Evolutionary conservation across 805 yeast genomes (phyloP).

Genomic region (Nakazawaea ernobii): DNA sequence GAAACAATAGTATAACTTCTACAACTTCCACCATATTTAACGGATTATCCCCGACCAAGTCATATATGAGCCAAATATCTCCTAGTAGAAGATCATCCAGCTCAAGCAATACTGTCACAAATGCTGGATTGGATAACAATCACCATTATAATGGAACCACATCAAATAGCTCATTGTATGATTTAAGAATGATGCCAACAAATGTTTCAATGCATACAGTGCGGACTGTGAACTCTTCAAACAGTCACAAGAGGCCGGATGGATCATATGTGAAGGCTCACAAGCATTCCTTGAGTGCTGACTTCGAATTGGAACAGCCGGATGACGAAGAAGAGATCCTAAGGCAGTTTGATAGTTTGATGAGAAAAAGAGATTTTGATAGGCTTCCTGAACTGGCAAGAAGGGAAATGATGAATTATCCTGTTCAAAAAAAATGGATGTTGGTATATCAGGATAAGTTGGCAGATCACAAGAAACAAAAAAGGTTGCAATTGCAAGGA

Average conservation of each 20-base stretch:
- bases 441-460: constrained; percentile 80
- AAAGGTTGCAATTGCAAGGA: constrained; percentile 14
- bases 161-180: constrained; percentile 2
- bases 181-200: constrained; percentile 8
- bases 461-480: constrained; percentile 59
- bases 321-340: constrained; percentile 61
- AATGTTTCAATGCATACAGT: constrained; percentile 20
- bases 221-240: constrained; percentile 6
- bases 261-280: constrained; percentile 23
- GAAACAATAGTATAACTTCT: constrained; percentile 9
- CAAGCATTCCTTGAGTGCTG: constrained; percentile 30
- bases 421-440: constrained; percentile 84
- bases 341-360: constrained; percentile 67
- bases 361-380: constrained; percentile 77
- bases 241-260: constrained; percentile 9
- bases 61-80: not conserved
- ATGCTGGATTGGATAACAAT: constrained; percentile 3
- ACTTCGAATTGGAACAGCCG: constrained; percentile 60
- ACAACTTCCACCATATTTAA: constrained; percentile 1
- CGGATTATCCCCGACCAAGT: constrained; percentile 6
- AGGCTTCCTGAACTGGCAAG: constrained; percentile 60
- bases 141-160: constrained; percentile 8
- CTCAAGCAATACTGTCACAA: not conserved
- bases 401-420: constrained; percentile 68
- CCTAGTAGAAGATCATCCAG: constrained; percentile 1